Base-by-base conservation (phyloP, 805 yeast genomes). In the Wickerhamomyces rabaulensis region DNA sequence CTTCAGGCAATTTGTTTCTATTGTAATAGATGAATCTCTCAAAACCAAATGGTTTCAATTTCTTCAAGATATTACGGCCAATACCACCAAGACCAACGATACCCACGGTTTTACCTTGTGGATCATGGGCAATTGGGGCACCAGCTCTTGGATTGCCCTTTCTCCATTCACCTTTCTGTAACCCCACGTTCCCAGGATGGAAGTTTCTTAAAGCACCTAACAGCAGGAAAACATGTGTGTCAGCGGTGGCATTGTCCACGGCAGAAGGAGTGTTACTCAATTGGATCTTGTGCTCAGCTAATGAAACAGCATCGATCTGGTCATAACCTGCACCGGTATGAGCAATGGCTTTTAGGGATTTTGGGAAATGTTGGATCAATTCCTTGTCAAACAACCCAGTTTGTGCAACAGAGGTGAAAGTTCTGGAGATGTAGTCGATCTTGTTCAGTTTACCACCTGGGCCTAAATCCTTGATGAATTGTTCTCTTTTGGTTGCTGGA, bases 81-180 rank as follows among this genome's bases (percentile, higher is more conserved):
- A 89, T 88, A 31, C 95, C 95, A 29, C 96, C 96, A 78, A 89
- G 75, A 15, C 96, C 96, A 44, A 85, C 70, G 45, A 89, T 81
- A 42, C 96, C 96, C 20, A 89, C 82, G 17, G 73, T 73, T 60
- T 84, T 83, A 9, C 87, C 88, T 51, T 73, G 80, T 16, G 95
- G 95, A 58, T 84, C 91, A 58, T 76, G 76, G 8, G 95, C 95
- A 41, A 80, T 65, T 8, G 80, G 75, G 1, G 82, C 76, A 3
- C 83, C 85, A 31, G 78, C 68, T 19, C 23, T 20, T 10, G 22
- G 22, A 20, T 20, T 36, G 22, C 75, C 73, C 0, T 79, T 73
- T 2, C 61, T 46, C 92, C 95, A 88, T 46, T 78, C 69, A 20
- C 90, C 91, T 31, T 67, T 63, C 33, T 75, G 59, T 54, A 86